Conservation (phyloP, 1,139 yeast genomes). For the Pichia sp. region DNA sequence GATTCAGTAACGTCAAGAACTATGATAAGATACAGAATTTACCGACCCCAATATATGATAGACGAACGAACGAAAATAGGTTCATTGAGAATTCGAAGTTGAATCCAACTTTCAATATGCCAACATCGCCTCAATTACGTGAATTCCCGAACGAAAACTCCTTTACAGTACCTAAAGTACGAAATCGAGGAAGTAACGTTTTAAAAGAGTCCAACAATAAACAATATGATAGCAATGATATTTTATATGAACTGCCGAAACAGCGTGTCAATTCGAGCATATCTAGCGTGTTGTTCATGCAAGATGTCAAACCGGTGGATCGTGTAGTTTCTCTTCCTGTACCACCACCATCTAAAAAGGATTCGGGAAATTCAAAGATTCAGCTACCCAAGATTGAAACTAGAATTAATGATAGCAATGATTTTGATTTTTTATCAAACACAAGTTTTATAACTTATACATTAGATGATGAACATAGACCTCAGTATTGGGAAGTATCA, state of each 20-base stretch:
- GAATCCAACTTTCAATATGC: background rate
- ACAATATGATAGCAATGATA: background rate
- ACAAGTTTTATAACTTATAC: slow-evolving; percentile 1
- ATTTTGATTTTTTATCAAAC: background rate
- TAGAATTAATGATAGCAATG: background rate
- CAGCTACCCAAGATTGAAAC: background rate
- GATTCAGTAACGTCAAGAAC: background rate
- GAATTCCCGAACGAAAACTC: background rate
- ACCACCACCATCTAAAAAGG: background rate
- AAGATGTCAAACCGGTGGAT: slow-evolving; percentile 22
- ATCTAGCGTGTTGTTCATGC: background rate
- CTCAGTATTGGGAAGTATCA: slow-evolving; percentile 28
- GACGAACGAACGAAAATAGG: background rate
- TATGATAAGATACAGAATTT: slow-evolving; percentile 17
- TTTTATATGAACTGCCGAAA: background rate
- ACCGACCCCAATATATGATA: slow-evolving; percentile 19
- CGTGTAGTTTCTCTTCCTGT: slow-evolving; percentile 26
- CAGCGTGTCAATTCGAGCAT: background rate
- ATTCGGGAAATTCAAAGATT: background rate
- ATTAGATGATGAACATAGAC: slow-evolving; percentile 1
- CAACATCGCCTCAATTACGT: background rate
- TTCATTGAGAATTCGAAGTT: background rate
- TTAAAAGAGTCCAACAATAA: slow-evolving; percentile 3
- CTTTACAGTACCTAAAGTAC: background rate
- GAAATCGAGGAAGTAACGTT: slow-evolving; percentile 1